phyloP scores from a whole-genome alignment of 2,329 filamentous ascomycete genomes.

The Penicillium sp. region DNA sequence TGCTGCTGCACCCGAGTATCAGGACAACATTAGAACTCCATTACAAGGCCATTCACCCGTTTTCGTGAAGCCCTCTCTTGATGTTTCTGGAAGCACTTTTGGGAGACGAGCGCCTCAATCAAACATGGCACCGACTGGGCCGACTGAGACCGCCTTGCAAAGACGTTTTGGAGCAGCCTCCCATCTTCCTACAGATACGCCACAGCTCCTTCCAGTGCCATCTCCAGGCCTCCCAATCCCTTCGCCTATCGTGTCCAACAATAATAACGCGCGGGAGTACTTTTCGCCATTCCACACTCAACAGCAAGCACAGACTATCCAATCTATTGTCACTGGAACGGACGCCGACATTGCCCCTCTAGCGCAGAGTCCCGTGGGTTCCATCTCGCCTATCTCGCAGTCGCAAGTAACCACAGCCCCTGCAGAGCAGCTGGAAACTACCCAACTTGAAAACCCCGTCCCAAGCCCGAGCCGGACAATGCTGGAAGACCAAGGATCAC shows the following conservation, averaged over 20 bases:
- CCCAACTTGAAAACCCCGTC: background rate
- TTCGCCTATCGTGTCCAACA: conserved; percentile 34
- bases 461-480: background rate
- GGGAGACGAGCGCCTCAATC: conserved; percentile 5
- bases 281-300: conserved; percentile 25
- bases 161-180: background rate
- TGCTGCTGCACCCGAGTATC: background rate
- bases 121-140: background rate
- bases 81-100: conserved; percentile 11
- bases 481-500: background rate
- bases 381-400: background rate
- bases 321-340: background rate
- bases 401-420: background rate
- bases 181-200: conserved; percentile 32
- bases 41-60: conserved; percentile 4
- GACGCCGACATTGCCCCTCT: background rate
- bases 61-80: conserved; percentile 19
- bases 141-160: background rate
- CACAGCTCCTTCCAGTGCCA: conserved; percentile 36
- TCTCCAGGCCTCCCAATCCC: conserved; percentile 40
- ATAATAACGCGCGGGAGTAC: conserved; percentile 27
- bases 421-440: background rate
- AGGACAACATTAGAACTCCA: background rate
- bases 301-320: conserved; percentile 5
- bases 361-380: background rate